phyloP scores from a whole-genome alignment of 495 filamentous ascomycete species.

The Jackrogersella multiformis region DNA sequence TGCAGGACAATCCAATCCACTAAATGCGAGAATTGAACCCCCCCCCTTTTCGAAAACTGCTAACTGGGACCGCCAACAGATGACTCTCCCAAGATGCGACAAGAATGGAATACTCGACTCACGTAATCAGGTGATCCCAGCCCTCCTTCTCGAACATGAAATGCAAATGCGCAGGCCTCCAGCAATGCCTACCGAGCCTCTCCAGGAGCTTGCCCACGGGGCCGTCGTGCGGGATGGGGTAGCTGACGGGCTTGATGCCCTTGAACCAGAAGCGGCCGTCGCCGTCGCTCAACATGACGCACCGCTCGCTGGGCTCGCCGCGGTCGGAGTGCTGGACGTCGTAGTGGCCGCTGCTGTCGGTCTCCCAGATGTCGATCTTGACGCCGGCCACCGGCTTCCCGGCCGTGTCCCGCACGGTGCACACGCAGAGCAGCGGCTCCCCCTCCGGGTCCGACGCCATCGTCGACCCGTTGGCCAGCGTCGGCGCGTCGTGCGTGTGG shows the following conservation, averaged over 20 bases:
- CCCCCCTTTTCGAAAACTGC: neutral
- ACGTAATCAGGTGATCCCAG: constrained; percentile 89
- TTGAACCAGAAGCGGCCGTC: constrained; percentile 88
- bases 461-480: constrained; percentile 66
- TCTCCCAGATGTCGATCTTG: constrained; percentile 94
- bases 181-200: constrained; percentile 77
- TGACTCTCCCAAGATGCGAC: neutral
- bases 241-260: constrained; percentile 85
- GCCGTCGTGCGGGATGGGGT: constrained; percentile 90
- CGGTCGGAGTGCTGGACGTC: constrained; percentile 85
- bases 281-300: constrained; percentile 75
- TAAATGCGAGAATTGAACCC: too few relatives aligned
- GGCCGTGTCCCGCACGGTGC: constrained; percentile 73
- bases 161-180: constrained; percentile 88
- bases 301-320: constrained; percentile 78
- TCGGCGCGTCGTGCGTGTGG: constrained; percentile 87
- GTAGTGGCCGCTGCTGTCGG: constrained; percentile 85
- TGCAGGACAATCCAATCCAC: neutral
- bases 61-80: neutral
- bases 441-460: constrained; percentile 79
- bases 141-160: constrained; percentile 91
- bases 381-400: constrained; percentile 75
- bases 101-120: constrained; percentile 46
- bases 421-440: constrained; percentile 78
- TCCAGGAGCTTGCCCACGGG: constrained; percentile 83